Base-by-base conservation (phyloP, 2,329 filamentous ascomycete genomes). In the Sarocladium brachiariae region DNA sequence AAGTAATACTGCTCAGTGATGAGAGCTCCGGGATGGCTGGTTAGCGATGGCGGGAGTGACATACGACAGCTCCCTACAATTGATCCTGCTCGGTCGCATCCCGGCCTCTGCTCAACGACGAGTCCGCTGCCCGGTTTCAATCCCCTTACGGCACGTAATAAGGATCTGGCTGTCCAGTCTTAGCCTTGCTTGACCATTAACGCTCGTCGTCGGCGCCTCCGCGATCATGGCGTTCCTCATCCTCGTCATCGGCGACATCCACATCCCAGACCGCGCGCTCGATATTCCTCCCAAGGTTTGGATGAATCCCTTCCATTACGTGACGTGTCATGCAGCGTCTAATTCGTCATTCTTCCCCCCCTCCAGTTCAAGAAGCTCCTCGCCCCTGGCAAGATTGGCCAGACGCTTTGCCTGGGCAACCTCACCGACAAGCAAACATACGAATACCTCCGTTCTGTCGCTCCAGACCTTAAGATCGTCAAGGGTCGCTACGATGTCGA, bases 291-390 rank as follows among this genome's bases (percentile, higher is more conserved):
- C 86, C 68, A 95, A 95, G 83, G 41, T 50, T 35, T 30, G 14
- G 41, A 16, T 27, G 33, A 18, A 30, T 41, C 31, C 16, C 41
- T 46, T n/a, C n/a, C n/a, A n/a, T 31, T 21, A 14, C 47, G 5
- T 37, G 27, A 27, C 10, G 18, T 9, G 11, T 30, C n/a, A 6
- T 8, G 14, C n/a, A n/a, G n/a, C n/a, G n/a, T n/a, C n/a, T n/a
- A n/a, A n/a, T n/a, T n/a, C n/a, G n/a, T n/a, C n/a, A n/a, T n/a
- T n/a, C n/a, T n/a, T n/a, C n/a, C n/a, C n/a, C n/a, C n/a, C n/a
- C n/a, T n/a, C n/a, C n/a, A 91, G 87, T 91, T 91, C 76, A 89
- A 88, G 67, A 90, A 90, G 67, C 86, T 91, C 60, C 83, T 91
- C 59, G 84, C 86, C 1, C 87, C 87, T 11, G 87, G 87, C 58